Percentiles rank a stretch among this genome's conserved stretches.
Evolutionary conservation across 257 asterid genomes (phyloP).

Genomic region (Nicotiana tomentosiformis): DNA sequence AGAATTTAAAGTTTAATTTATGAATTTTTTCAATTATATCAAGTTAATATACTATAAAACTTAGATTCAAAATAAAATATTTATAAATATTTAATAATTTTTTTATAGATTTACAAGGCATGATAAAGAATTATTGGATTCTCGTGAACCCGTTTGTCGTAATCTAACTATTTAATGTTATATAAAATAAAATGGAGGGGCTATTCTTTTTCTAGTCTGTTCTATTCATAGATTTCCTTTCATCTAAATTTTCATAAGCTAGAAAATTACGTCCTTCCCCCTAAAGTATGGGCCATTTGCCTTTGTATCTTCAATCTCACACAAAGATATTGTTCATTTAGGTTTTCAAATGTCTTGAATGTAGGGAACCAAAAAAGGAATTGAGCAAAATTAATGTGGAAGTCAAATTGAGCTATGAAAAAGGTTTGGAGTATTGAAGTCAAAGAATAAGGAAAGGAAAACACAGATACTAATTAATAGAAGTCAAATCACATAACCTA

Average conservation of each 20-base stretch:
- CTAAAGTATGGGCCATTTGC: not conserved
- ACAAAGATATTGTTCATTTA: not conserved
- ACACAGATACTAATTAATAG: not conserved
- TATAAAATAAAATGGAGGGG: not conserved
- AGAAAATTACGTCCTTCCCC: not conserved
- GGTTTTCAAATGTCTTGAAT: not conserved
- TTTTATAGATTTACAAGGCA: too few species aligned
- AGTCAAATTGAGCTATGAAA: not conserved
- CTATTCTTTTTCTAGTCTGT: not conserved
- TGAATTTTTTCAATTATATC: not conserved
- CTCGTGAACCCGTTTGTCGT: too few species aligned
- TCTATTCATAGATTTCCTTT: not conserved
- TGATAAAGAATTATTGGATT: too few species aligned
- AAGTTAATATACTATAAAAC: too few species aligned
- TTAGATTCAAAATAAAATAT: too few species aligned
- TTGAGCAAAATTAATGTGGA: not conserved
- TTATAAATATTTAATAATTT: too few species aligned
- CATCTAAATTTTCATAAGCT: not conserved
- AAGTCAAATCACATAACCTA: not conserved
- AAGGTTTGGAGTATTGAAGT: not conserved
- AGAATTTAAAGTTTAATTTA: too few species aligned
- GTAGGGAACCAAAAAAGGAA: not conserved
- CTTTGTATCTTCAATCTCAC: not conserved
- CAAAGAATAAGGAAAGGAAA: not conserved
- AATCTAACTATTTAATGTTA: too few species aligned